Evolutionary conservation across 257 asterid genomes (phyloP), one percentile per base, ranked within the genome.

Genomic region (Salvia hispanica): DNA sequence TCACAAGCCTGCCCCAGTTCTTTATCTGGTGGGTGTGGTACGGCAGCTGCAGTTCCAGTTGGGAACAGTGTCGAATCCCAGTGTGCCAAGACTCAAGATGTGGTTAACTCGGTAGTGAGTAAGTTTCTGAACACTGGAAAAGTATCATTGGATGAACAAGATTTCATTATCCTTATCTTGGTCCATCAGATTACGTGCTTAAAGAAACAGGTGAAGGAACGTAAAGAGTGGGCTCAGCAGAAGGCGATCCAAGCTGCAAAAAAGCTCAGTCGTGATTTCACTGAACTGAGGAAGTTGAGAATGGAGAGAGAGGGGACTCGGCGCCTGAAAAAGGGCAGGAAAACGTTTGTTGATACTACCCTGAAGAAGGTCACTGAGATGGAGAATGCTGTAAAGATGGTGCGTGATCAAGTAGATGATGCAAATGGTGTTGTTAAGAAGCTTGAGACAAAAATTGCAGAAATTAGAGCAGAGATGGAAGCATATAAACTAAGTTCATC

Each of bases 231-330:
- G 99, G 99, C 97, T 14, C 97, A 88, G 66, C 88, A 90, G 74
- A 93, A 90, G 80, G 97, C 99, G 4, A 85, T 93, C 92, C 96
- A 90, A 79, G 99, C 99, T 62, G 99, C 99, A 10, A 81, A 92
- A 62, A 93, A 86, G 89, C 89, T 93, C 51, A 85, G 96, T 68
- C 80, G 80, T 70, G 99, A 93, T 79, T 82, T 90, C 78, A 93
- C 91, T 2, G 99, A 93, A 76, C 88, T 93, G 58, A 88, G 88
- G 88, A 80, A 60, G 76, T 58, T 93, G 81, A 85, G 94, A 82
- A 86, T 86, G 87, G 99, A 93, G 79, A 93, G 90, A 63, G 99
- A 90, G 76, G 99, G 88, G 76, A 85, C 82, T 8, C 92, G 78
- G 77, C 72, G 87, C 39, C 69, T 82, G 74, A 88, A 84, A 77